Evolutionary conservation across 2,329 filamentous ascomycete species (phyloP).

Genomic region (Apiospora arundinis): DNA sequence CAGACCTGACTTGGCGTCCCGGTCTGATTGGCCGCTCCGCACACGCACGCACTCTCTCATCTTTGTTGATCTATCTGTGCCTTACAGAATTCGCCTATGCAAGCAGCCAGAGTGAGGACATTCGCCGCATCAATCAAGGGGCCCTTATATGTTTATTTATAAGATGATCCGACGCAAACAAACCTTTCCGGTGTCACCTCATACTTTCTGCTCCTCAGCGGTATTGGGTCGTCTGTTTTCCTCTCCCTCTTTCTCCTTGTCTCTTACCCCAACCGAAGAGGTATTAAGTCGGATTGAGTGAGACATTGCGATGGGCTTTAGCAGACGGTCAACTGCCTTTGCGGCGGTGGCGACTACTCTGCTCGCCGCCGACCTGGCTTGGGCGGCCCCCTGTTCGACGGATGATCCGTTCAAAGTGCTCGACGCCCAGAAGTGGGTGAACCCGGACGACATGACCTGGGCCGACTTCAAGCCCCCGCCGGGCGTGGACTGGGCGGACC

Average conservation of each 20-base stretch:
- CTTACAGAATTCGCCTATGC: constrained; percentile 5
- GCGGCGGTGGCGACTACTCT: constrained; percentile 13
- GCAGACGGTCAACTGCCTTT: background rate
- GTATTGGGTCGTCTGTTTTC: background rate
- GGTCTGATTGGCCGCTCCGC: constrained; percentile 8
- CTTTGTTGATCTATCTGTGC: background rate
- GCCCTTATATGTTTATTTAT: background rate
- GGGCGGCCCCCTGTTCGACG: constrained; percentile 20
- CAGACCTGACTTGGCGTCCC: background rate
- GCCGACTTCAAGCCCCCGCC: constrained; percentile 54
- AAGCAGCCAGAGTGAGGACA: background rate
- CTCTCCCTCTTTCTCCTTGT: background rate
- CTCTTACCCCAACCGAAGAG: background rate
- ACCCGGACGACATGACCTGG: constrained; percentile 61
- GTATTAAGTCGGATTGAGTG: background rate
- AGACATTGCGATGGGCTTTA: background rate
- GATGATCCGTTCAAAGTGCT: constrained; percentile 56
- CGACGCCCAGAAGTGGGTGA: constrained; percentile 59
- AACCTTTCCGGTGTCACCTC: background rate
- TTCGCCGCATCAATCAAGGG: background rate
- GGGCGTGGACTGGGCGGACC: constrained; percentile 54
- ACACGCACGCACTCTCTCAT: background rate
- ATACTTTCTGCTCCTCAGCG: background rate
- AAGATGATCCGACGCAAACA: background rate
- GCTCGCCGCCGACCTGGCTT: background rate